Conservation (phyloP, 2,329 filamentous ascomycete species). For the Alternaria postmessia region DNA sequence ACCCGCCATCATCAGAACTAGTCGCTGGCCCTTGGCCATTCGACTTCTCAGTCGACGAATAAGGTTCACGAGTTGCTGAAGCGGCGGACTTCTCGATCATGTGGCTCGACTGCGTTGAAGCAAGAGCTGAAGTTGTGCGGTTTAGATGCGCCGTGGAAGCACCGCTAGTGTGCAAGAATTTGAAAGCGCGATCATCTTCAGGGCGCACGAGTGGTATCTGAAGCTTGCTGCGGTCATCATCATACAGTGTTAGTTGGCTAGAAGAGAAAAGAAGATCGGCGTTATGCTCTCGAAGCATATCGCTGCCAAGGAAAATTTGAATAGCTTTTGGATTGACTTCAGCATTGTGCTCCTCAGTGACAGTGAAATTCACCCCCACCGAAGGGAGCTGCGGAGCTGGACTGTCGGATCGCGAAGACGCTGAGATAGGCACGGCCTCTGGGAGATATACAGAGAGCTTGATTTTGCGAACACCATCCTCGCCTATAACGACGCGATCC, state of each 20-base stretch:
- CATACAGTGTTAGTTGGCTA: constrained; percentile 86
- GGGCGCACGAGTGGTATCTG: constrained; percentile 92
- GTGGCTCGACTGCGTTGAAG: constrained; percentile 7
- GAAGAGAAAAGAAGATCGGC: constrained; percentile 92
- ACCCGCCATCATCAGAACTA: constrained; percentile 42
- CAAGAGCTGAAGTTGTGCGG: constrained; percentile 1
- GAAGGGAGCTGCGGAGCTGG: constrained; percentile 81
- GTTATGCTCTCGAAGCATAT: constrained; percentile 83
- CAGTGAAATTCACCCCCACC: constrained; percentile 80
- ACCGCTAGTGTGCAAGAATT: constrained; percentile 69
- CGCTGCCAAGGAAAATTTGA: constrained; percentile 88
- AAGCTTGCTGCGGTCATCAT: constrained; percentile 84
- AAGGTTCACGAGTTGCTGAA: constrained; percentile 12
- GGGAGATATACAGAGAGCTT: constrained; percentile 87
- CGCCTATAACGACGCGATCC: constrained; percentile 70
- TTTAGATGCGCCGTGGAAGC: constrained; percentile 10
- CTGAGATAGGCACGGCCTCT: constrained; percentile 83
- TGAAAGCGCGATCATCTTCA: constrained; percentile 84
- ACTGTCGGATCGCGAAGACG: constrained; percentile 75
- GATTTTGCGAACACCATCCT: constrained; percentile 72
- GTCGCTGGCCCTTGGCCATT: constrained; percentile 24
- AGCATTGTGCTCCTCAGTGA: constrained; percentile 66
- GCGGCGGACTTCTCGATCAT: constrained; percentile 10
- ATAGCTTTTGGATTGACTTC: constrained; percentile 68
- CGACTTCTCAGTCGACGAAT: constrained; percentile 13